A percentile compares a stretch with the other conserved stretches of the same genome.
phyloP scores from a whole-genome alignment of 176 grass and related monocot species.

The Aegilops sharonensis region DNA sequence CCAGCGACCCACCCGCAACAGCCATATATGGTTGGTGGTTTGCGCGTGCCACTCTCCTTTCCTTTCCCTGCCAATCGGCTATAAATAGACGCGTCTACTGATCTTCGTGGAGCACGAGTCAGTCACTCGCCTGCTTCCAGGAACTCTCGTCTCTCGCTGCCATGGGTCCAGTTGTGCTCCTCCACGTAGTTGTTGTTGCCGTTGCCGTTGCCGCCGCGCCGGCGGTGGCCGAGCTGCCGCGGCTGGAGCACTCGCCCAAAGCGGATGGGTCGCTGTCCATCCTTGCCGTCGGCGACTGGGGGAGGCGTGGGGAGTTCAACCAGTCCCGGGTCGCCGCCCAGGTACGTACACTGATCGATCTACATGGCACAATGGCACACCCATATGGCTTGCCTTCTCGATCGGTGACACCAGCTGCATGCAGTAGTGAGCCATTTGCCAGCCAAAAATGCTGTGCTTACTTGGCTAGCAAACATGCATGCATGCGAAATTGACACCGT shows the following conservation, averaged over 20 bases:
- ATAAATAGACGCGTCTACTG: background rate
- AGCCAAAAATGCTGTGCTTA: background rate
- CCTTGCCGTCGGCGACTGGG: conserved; percentile 60
- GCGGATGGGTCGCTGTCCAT: conserved; percentile 40
- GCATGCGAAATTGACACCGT: too few species aligned
- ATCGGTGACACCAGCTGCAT: too few species aligned
- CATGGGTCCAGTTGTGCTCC: conserved; percentile 12
- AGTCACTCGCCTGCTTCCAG: background rate
- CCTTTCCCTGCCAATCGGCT: background rate
- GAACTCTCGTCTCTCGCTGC: background rate
- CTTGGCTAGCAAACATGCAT: background rate
- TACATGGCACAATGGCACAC: background rate
- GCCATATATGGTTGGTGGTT: background rate
- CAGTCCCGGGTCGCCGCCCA: conserved; percentile 53
- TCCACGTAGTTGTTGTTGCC: background rate
- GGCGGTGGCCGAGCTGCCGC: conserved; percentile 16
- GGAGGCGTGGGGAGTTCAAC: conserved; percentile 47
- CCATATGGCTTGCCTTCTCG: background rate
- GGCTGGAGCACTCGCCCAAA: conserved; percentile 46
- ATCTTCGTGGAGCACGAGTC: background rate
- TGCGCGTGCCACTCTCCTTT: background rate
- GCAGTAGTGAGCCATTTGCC: background rate
- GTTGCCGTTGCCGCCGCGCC: background rate
- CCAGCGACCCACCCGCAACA: background rate
- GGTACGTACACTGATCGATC: conserved; percentile 11